Evolutionary conservation across 192 early-diverging fungal species (phyloP), one percentile per base, ranked within the genome.

Genomic region (Backusella morwellensis): DNA sequence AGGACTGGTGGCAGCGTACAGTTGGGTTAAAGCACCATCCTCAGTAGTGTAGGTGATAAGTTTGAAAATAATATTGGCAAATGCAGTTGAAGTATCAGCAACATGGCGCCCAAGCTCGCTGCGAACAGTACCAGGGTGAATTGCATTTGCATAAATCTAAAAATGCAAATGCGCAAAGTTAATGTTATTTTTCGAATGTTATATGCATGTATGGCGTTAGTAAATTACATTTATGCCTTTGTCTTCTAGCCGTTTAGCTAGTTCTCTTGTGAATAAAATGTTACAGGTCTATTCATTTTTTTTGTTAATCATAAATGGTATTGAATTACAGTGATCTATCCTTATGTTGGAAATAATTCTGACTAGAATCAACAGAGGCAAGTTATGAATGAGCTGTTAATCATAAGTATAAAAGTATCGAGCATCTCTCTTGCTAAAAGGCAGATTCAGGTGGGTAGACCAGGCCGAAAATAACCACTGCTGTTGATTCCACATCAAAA

Each of bases 1-100:
- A 29, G 87, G 87, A 29, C 85, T 86, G 1, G 86, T 83, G 7
- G 89, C 85, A 73, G 82, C 75, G 66, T 88, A 90, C 4, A 88
- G 50, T 54, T 83, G 83, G 2, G 82, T 86, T 35, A 87, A 36
- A 0, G 87, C 82, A 23, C 89, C 89, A 68, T 86, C 77, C 12
- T 81, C 86, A 15, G 82, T 56, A 0, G 35, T 76, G 3, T 77
- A 42, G 0, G 77, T 75, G 66, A 84, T 73, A 0, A 6, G 14
- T 8, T 67, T 73, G 23, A 4, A 23, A 42, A 80, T 3, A 23
- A 32, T 29, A 23, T 70, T 23, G 11, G 35, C 21, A 38, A 70
- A 14, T 63, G 8, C 36, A 23, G 36, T 19, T 12, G 19, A 38
- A 21, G 68, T 11, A 23, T 38, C 68, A 38, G 21, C 68, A 41